phyloP scores from a whole-genome alignment of 345 rosid species.

The Citrus medica region DNA sequence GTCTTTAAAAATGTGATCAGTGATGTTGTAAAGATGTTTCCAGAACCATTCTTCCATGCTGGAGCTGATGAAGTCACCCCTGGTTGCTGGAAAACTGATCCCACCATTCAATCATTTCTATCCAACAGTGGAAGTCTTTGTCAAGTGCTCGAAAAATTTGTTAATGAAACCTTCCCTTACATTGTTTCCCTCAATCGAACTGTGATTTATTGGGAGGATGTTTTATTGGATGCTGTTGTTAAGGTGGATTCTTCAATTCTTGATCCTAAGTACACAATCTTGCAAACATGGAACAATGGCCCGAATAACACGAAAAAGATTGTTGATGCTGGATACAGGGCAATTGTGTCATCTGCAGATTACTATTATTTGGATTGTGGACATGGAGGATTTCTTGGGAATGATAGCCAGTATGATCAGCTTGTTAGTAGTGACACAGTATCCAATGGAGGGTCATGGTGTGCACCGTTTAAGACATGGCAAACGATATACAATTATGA shows the following conservation, averaged over 20 bases:
- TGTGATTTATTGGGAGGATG: conserved; percentile 85
- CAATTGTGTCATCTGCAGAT: conserved; percentile 77
- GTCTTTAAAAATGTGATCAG: conserved; percentile 57
- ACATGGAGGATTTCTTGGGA: conserved; percentile 68
- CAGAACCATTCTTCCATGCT: conserved; percentile 70
- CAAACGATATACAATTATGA: conserved; percentile 80
- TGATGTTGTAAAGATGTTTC: conserved; percentile 49
- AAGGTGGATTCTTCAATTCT: conserved; percentile 50
- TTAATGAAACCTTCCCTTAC: conserved; percentile 57
- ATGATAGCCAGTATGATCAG: conserved; percentile 61
- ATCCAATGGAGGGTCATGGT: conserved; percentile 63
- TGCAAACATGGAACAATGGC: conserved; percentile 88
- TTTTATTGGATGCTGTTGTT: conserved; percentile 46
- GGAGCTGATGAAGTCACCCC: conserved; percentile 78
- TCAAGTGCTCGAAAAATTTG: conserved; percentile 62
- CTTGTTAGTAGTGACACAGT: conserved; percentile 8
- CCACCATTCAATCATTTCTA: conserved; percentile 50
- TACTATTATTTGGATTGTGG: conserved; percentile 90
- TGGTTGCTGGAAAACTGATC: conserved; percentile 82
- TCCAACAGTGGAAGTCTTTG: conserved; percentile 61
- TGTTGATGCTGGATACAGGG: conserved; percentile 66
- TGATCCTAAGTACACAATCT: conserved; percentile 56
- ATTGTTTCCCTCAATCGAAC: conserved; percentile 68
- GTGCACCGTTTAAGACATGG: conserved; percentile 93
- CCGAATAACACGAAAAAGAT: conserved; percentile 61